These are phyloP conservation scores for Cytospora piceicola DNA, from an alignment of 2,329 filamentous ascomycete genomes.

Conservation along the genomic window DNA sequence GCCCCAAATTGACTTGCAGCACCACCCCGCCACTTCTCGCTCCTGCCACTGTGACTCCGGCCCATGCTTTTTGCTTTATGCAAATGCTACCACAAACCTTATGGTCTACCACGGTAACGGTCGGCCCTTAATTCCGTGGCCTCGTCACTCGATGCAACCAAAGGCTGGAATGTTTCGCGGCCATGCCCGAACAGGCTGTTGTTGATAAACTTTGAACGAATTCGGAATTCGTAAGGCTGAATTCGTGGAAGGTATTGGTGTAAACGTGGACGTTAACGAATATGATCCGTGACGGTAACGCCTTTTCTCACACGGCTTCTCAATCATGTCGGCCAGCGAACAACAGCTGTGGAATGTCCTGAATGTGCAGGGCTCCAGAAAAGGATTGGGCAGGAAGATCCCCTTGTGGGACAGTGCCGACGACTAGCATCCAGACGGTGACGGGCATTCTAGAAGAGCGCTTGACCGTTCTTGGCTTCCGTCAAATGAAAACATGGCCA, in stretches of 20 bases:
- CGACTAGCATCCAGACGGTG: constrained; percentile 10
- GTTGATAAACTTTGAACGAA: not conserved
- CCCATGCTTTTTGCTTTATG: not conserved
- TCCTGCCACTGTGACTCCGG: not conserved
- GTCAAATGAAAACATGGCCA: not conserved
- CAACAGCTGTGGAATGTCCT: not conserved
- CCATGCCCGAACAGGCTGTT: constrained; percentile 21
- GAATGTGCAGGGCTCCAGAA: not conserved
- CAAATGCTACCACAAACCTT: not conserved
- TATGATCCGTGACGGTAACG: constrained; percentile 14
- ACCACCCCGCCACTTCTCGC: not conserved
- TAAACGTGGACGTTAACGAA: constrained; percentile 10
- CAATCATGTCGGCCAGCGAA: constrained; percentile 28
- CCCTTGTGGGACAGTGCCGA: constrained; percentile 16
- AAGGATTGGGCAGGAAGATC: not conserved
- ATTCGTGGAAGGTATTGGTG: not conserved
- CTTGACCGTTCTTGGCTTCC: constrained; percentile 22
- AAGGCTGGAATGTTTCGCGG: constrained; percentile 17
- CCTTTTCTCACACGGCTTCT: constrained; percentile 2
- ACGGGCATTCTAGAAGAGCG: constrained; percentile 10
- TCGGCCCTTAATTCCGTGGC: constrained; percentile 8
- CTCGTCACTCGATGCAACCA: constrained; percentile 13
- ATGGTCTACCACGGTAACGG: constrained; percentile 2
- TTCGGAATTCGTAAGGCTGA: constrained; percentile 19
- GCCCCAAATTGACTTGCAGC: constrained; percentile 1